phyloP scores from a whole-genome alignment of 1,284 basidiomycete species.

The Microbotryomycetes sp. region DNA sequence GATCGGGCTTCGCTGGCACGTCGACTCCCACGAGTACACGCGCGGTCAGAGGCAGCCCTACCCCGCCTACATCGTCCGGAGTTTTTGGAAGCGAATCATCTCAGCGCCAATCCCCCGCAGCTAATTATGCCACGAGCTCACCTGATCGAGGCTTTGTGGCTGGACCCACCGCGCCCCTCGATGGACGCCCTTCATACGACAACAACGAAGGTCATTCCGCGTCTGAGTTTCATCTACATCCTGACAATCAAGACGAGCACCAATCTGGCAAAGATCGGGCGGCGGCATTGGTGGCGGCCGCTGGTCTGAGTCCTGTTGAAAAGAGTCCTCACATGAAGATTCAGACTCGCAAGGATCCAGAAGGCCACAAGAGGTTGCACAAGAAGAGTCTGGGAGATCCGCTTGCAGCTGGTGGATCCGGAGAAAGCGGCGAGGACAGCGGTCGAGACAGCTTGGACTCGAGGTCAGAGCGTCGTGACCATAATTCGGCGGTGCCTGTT shows the following conservation, averaged over 20 bases:
- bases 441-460: neutral
- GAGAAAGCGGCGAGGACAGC: neutral
- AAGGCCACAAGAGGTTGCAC: slow-evolving; percentile 23
- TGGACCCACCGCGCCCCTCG: neutral
- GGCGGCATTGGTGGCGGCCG: neutral
- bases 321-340: slow-evolving; percentile 28
- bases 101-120: neutral
- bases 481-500: neutral
- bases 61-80: neutral
- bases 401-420: neutral
- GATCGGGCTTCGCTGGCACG: neutral
- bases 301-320: slow-evolving; percentile 10
- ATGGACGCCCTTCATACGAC: neutral
- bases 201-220: neutral
- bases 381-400: slow-evolving; percentile 17
- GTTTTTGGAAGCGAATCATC: too few relatives aligned
- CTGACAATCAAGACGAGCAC: neutral
- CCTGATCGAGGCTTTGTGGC: neutral
- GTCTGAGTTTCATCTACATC: neutral
- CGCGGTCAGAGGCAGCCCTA: neutral
- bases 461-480: neutral
- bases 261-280: neutral
- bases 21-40: neutral
- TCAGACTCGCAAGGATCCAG: slow-evolving; percentile 13
- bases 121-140: neutral